Evolutionary conservation across 169 alveolate genomes (phyloP).

Genomic region (Plasmodium berghei): DNA sequence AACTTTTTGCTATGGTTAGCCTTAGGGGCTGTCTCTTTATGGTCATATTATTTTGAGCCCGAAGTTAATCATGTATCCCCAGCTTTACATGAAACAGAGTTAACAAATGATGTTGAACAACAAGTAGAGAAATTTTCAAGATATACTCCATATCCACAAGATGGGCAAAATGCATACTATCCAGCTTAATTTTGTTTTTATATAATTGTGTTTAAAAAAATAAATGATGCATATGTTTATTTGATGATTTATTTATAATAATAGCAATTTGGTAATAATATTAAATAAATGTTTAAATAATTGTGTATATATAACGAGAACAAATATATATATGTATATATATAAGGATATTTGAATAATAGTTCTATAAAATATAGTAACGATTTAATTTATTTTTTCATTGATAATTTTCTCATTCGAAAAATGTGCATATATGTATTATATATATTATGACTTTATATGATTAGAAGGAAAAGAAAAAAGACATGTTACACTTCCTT

Average conservation of each 20-base stretch:
- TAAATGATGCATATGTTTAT: neutral
- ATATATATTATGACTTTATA: neutral
- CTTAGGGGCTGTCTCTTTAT: constrained; percentile 89
- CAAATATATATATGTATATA: neutral
- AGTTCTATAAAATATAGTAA: constrained; percentile 1
- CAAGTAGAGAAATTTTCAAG: constrained; percentile 94
- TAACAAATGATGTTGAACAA: constrained; percentile 94
- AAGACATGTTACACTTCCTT: no score
- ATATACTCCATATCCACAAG: constrained; percentile 83
- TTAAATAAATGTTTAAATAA: neutral
- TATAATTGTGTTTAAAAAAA: constrained; percentile 17
- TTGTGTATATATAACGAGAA: no score
- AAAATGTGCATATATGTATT: constrained; percentile 16
- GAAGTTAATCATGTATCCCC: constrained; percentile 94
- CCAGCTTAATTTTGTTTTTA: constrained; percentile 77
- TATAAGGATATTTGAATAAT: constrained; percentile 1
- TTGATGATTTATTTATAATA: neutral
- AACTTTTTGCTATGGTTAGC: constrained; percentile 86
- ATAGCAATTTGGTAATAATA: neutral
- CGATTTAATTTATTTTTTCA: constrained; percentile 53
- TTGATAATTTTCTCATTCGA: constrained; percentile 14
- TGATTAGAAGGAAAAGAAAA: no score
- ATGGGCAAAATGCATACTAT: constrained; percentile 63
- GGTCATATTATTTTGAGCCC: constrained; percentile 94
- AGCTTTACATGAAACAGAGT: constrained; percentile 92